Evolutionary conservation across 2,329 filamentous ascomycete genomes (phyloP).

Genomic region (Eutypa lata): DNA sequence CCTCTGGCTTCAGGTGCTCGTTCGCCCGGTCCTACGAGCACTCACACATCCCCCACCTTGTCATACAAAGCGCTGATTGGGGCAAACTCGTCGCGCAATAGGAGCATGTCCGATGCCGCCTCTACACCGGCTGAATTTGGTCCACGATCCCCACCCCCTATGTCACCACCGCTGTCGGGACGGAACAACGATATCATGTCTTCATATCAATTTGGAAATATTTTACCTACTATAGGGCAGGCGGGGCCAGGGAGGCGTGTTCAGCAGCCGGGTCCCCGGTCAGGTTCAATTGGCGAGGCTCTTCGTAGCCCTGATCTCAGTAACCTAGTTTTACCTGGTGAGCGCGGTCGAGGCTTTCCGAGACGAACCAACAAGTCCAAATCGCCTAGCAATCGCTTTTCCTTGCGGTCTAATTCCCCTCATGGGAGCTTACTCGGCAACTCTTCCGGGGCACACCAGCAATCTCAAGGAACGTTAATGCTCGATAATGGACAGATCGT

Average conservation of each 20-base stretch:
- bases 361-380: conserved; percentile 46
- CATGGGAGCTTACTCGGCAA: conserved; percentile 31
- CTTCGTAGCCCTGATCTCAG: conserved; percentile 50
- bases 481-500: conserved; percentile 60
- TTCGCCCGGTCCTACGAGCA: conserved; percentile 35
- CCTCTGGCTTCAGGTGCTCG: conserved; percentile 23
- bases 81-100: conserved; percentile 34
- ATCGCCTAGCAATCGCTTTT: conserved; percentile 50
- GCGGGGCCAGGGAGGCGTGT: conserved; percentile 40
- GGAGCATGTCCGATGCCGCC: conserved; percentile 55
- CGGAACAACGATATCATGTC: conserved; percentile 41
- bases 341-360: conserved; percentile 39
- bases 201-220: conserved; percentile 61
- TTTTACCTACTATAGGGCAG: conserved; percentile 50
- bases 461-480: conserved; percentile 40
- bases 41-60: conserved; percentile 45
- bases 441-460: conserved; percentile 35
- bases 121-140: conserved; percentile 46
- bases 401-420: conserved; percentile 47
- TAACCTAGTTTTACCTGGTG: conserved; percentile 47
- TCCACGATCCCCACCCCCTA: conserved; percentile 29
- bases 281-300: conserved; percentile 49
- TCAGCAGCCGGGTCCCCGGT: conserved; percentile 24
- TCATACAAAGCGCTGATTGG: conserved; percentile 30
- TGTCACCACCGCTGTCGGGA: conserved; percentile 13